Base-by-base conservation (phyloP, 1,139 yeast species). In the Neolecta irregularis region DNA sequence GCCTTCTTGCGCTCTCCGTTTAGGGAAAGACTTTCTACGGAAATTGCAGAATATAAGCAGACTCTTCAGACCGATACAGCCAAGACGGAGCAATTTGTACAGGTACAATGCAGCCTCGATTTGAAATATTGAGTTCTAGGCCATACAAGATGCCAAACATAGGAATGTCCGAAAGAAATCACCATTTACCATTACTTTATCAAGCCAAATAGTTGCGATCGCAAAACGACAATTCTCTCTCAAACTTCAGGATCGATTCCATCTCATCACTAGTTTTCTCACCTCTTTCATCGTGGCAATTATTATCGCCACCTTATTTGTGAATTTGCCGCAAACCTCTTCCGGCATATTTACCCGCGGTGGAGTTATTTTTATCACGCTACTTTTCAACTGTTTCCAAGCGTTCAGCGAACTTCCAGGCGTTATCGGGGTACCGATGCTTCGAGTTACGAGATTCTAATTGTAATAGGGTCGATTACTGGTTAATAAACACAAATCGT, bases 401-500 rank as follows among this genome's bases (percentile, higher is more conserved):
- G 76, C 83, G 11, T 58, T 77, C 46, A 61, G 78, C 52, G 92
- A 79, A 55, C 73, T 79, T 46, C 65, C 75, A 57, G 58, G 78
- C 4, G 56, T 77, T 39, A 70, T 64, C 45, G 88, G 9, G n/a
- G n/a, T n/a, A n/a, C n/a, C n/a, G n/a, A n/a, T n/a, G n/a, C n/a
- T n/a, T n/a, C n/a, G n/a, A n/a, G n/a, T n/a, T n/a, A n/a, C n/a
- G n/a, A n/a, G n/a, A n/a, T n/a, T n/a, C n/a, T n/a, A n/a, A n/a
- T n/a, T n/a, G n/a, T n/a, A n/a, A n/a, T n/a, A n/a, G 48, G 75
- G 81, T 13, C 69, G 92, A 48, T 73, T 78, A 3, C 69, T 79
- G 45, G 79, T 78, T 22, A 88, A 76, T 52, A 79, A 80, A 50
- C 93, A 79, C 47, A 73, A 74, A 52, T 66, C 72, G 30, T 78